Base-by-base conservation (phyloP, 495 filamentous ascomycete genomes). In the Neurospora intermedia region DNA sequence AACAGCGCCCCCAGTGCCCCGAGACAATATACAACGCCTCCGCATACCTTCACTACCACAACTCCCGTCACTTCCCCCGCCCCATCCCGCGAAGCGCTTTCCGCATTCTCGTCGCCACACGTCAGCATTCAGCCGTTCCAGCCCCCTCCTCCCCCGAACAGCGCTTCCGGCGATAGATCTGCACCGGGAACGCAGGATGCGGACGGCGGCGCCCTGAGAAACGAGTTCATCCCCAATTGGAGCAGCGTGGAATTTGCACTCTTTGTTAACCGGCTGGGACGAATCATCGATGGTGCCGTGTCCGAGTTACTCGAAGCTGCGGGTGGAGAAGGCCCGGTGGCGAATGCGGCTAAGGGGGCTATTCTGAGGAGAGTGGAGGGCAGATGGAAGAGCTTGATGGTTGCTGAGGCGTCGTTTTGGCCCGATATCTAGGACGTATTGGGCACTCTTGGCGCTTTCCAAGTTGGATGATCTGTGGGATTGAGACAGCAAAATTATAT, bases 191-290 rank as follows among this genome's bases (percentile, higher is more conserved):
- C 71, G 13, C 71, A 77, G 46, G 87, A 90, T 79, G 83, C 80
- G 7, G 89, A 92, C 77, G 89, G 89, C 1, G 90, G 89, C 0
- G 89, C 89, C 45, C 76, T 91, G 78, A 82, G 89, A 70, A 82
- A 83, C 71, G 84, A 86, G 80, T 90, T 91, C 74, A 91, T 91
- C 74, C 87, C 87, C 1, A 91, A 91, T 77, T 91, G 89, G 89
- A 88, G 87, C 71, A 88, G 85, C 73, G 71, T 59, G 13, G 85
- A 89, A 77, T 92, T 92, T 78, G 83, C 82, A 48, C 80, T 62
- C 10, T 91, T 91, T 80, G 89, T 91, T 10, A 76, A 71, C 4
- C 62, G 75, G 62, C 70, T 82, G 72, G 80, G 76, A n/a, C 43
- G 69, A 15, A 69, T 82, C 39, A 76, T 83, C 70, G 80, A 83